Percentiles rank a stretch among this genome's conserved stretches.
Conservation (phyloP, 2,329 filamentous ascomycete genomes). For the Ramularia endophylla region DNA sequence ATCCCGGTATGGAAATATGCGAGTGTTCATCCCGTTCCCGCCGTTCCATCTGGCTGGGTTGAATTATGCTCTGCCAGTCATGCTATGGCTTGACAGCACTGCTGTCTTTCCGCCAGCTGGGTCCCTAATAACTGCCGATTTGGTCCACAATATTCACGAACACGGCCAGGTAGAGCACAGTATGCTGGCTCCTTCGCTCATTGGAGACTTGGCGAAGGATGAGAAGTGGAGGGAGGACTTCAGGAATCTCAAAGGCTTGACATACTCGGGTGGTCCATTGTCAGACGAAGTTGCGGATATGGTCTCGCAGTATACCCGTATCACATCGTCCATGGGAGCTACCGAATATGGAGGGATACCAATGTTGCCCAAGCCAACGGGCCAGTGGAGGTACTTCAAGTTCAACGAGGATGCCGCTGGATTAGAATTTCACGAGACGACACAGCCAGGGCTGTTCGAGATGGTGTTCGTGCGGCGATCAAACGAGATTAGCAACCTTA, state of each 20-base stretch:
- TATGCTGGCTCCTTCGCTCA: conserved; percentile 4
- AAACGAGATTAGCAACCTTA: conserved; percentile 7
- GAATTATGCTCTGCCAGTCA: not conserved
- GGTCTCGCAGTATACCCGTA: not conserved
- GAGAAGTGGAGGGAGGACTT: not conserved
- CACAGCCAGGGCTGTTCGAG: conserved; percentile 27
- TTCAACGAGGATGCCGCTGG: conserved; percentile 5
- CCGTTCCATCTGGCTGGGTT: too few species aligned
- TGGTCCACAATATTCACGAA: conserved; percentile 4
- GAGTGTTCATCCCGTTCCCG: too few species aligned
- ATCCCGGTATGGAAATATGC: too few species aligned
- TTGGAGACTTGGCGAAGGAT: conserved; percentile 4
- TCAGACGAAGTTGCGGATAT: not conserved
- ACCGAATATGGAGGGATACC: conserved; percentile 2
- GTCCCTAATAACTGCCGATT: conserved; percentile 2
- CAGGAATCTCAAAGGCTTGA: not conserved
- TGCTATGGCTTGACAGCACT: conserved; percentile 7
- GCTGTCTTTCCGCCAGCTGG: conserved; percentile 1
- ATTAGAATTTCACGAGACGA: conserved; percentile 4
- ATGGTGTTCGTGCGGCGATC: conserved; percentile 27
- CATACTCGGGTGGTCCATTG: not conserved
- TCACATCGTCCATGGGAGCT: conserved; percentile 1
- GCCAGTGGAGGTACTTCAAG: conserved; percentile 8
- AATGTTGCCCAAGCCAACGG: not conserved
- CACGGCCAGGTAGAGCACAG: conserved; percentile 1